phyloP scores from a whole-genome alignment of 2,329 filamentous ascomycete species.

The Metarhizium album region DNA sequence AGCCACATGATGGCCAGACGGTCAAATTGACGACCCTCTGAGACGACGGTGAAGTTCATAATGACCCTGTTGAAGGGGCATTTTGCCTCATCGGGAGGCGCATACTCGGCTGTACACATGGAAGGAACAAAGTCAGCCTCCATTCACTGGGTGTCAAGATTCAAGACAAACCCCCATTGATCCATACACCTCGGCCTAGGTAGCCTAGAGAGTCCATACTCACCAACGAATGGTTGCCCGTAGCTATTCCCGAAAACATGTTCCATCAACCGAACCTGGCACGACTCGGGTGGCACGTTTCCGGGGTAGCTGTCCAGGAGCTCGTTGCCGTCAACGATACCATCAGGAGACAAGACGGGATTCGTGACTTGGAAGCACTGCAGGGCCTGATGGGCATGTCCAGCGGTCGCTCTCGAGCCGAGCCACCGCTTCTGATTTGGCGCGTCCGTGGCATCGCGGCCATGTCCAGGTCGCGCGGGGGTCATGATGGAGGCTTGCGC shows the following conservation, averaged over 20 bases:
- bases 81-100: conserved; percentile 38
- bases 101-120: conserved; percentile 8
- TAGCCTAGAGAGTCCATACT: conserved; percentile 14
- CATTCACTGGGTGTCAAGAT: not conserved
- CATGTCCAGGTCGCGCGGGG: not conserved
- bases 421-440: not conserved
- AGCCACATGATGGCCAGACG: conserved; percentile 66
- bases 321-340: conserved; percentile 14
- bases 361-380: conserved; percentile 61
- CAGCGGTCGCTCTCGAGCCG: not conserved
- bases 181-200: not conserved
- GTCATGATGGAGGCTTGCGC: not conserved
- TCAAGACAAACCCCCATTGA: not conserved
- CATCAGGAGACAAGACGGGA: conserved; percentile 46
- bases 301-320: conserved; percentile 1
- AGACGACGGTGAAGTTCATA: conserved; percentile 66
- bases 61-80: conserved; percentile 65
- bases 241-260: conserved; percentile 65
- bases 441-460: not conserved
- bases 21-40: conserved; percentile 64
- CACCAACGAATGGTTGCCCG: conserved; percentile 61
- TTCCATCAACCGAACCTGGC: conserved; percentile 52
- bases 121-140: not conserved
- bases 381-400: conserved; percentile 4
- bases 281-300: conserved; percentile 17